Conservation (phyloP, 2,329 filamentous ascomycete genomes). For the Pseudocercospora cruenta region DNA sequence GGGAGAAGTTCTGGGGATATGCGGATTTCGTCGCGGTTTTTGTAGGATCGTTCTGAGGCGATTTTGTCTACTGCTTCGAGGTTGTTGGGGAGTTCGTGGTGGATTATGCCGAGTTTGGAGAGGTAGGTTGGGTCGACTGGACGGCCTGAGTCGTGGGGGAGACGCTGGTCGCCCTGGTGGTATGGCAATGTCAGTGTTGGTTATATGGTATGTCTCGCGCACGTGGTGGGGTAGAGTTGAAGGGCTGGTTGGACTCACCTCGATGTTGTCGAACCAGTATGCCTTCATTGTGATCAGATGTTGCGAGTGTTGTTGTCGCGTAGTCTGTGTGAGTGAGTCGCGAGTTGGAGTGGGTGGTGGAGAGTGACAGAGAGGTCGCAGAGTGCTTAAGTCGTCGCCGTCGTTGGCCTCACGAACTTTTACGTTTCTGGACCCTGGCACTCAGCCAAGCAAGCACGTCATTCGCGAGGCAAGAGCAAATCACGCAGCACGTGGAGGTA, state of each 20-base stretch:
- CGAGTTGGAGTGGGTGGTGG: not conserved
- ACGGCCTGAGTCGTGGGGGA: conserved; percentile 82
- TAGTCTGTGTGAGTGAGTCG: not conserved
- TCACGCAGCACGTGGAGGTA: not conserved
- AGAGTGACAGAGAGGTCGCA: not conserved
- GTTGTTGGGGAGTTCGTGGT: conserved; percentile 61
- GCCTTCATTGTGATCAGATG: conserved; percentile 61
- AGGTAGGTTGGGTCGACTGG: conserved; percentile 68
- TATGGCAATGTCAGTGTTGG: conserved; percentile 10
- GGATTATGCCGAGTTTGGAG: conserved; percentile 75
- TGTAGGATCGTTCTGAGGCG: conserved; percentile 77
- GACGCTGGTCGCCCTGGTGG: conserved; percentile 84
- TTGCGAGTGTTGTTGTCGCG: not conserved
- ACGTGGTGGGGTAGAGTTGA: not conserved
- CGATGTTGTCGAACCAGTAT: conserved; percentile 71
- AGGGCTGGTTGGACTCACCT: conserved; percentile 48
- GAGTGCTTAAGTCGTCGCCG: not conserved
- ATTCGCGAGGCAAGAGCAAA: conserved; percentile 1
- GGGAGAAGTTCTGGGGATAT: conserved; percentile 85
- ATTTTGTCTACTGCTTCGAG: conserved; percentile 72
- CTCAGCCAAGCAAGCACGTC: not conserved
- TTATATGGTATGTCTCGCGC: not conserved
- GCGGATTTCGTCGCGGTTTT: conserved; percentile 90
- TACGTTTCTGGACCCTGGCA: not conserved
- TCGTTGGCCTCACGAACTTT: not conserved